phyloP scores from a whole-genome alignment of 495 filamentous ascomycete species.

The Penicillium bovifimosum region DNA sequence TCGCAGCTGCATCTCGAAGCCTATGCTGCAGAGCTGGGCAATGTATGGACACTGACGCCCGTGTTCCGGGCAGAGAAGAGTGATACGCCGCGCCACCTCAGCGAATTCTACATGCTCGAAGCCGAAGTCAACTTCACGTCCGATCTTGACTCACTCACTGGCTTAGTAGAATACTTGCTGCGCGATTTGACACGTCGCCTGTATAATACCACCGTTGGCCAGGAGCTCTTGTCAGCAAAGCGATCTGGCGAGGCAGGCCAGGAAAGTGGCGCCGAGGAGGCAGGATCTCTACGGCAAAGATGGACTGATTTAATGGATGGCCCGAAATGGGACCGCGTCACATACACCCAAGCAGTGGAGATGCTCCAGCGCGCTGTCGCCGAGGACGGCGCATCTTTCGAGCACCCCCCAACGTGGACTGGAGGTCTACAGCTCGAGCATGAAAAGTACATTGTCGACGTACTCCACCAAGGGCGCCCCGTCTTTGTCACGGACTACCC shows the following conservation, averaged over 20 bases:
- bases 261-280: slow-evolving; percentile 26
- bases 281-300: slow-evolving; percentile 50
- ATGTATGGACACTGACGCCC: slow-evolving; percentile 91
- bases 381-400: slow-evolving; percentile 50
- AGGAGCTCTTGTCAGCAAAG: slow-evolving; percentile 55
- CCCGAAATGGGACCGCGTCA: slow-evolving; percentile 72
- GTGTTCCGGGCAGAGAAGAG: slow-evolving; percentile 93
- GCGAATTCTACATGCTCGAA: slow-evolving; percentile 99
- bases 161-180: slow-evolving; percentile 72
- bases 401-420: slow-evolving; percentile 63
- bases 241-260: slow-evolving; percentile 33
- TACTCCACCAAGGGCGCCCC: slow-evolving; percentile 61
- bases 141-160: slow-evolving; percentile 63
- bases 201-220: slow-evolving; percentile 49
- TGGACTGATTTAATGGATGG: slow-evolving; percentile 62
- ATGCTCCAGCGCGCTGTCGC: slow-evolving; percentile 55
- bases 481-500: slow-evolving; percentile 96
- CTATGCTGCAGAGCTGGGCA: slow-evolving; percentile 77
- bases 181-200: slow-evolving; percentile 52
- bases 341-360: slow-evolving; percentile 73
- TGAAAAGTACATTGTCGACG: slow-evolving; percentile 78
- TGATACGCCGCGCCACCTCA: slow-evolving; percentile 88
- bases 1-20: slow-evolving; percentile 93
- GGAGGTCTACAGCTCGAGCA: slow-evolving; percentile 82
- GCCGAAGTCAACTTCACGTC: slow-evolving; percentile 78